These are phyloP conservation scores for Aspergillus arachidicola DNA, from an alignment of 2,329 filamentous ascomycete species.

Conservation along the genomic window DNA sequence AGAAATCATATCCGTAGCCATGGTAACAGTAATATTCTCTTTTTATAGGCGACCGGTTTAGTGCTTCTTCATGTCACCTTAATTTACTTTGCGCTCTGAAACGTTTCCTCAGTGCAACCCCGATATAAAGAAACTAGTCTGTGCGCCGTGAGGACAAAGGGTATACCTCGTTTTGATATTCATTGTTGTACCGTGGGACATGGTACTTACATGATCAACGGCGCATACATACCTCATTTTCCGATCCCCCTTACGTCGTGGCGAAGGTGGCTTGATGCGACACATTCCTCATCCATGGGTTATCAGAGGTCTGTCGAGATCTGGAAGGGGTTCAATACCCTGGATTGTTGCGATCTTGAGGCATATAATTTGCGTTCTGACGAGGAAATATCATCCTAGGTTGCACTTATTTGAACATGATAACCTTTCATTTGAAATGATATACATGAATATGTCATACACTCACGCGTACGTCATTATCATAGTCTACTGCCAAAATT, in stretches of 20 bases:
- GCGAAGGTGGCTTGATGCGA: slow-evolving; percentile 1
- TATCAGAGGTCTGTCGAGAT: not conserved
- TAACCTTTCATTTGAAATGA: not conserved
- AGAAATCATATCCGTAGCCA: not conserved
- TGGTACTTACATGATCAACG: not conserved
- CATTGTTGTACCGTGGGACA: not conserved
- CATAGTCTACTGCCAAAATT: not conserved
- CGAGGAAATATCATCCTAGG: not conserved
- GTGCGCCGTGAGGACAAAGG: not conserved
- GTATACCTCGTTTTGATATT: not conserved
- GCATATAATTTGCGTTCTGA: not conserved
- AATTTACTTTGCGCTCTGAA: not conserved
- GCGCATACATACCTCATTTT: not conserved
- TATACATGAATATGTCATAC: not conserved
- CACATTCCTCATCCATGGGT: not conserved
- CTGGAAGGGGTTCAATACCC: not conserved
- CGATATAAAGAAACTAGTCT: not conserved
- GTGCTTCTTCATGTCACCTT: not conserved
- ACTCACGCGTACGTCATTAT: not conserved
- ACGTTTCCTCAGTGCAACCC: not conserved
- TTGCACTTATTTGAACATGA: not conserved
- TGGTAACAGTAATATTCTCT: not conserved
- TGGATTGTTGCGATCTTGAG: not conserved
- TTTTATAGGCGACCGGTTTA: not conserved
- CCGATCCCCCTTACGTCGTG: slow-evolving; percentile 2